Percentiles rank a stretch among this genome's conserved stretches.
Conservation (phyloP, 2,329 filamentous ascomycete genomes). For the Exophiala alcalophila region DNA sequence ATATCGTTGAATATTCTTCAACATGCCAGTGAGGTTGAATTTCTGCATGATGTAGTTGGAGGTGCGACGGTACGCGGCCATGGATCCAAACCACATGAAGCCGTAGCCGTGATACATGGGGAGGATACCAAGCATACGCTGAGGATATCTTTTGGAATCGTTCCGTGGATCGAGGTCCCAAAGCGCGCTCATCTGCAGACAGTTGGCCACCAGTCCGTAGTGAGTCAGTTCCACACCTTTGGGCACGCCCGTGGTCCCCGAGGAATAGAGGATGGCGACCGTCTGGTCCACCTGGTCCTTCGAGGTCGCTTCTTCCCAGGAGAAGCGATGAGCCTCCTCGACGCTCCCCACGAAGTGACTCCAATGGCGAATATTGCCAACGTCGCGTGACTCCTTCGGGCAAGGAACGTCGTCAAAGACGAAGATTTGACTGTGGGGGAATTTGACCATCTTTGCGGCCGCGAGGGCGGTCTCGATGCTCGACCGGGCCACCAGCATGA, state of each 20-base stretch:
- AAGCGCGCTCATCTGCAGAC: constrained; percentile 23
- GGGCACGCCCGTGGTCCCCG: constrained; percentile 52
- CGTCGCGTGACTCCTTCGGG: neutral
- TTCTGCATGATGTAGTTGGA: constrained; percentile 55
- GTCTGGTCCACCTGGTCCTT: constrained; percentile 39
- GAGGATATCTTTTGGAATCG: neutral
- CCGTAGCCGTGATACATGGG: constrained; percentile 15
- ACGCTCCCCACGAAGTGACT: constrained; percentile 35
- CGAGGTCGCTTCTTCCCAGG: constrained; percentile 32
- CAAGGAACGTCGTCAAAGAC: neutral
- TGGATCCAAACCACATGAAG: neutral
- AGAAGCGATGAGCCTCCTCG: constrained; percentile 35
- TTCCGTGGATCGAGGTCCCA: constrained; percentile 8
- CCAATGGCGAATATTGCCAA: neutral
- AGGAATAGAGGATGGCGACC: constrained; percentile 51
- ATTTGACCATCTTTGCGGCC: neutral
- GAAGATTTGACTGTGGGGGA: neutral
- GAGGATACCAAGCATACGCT: neutral
- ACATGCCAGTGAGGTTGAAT: constrained; percentile 35
- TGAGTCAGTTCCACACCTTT: constrained; percentile 53
- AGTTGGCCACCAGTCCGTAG: constrained; percentile 49
- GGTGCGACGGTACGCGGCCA: constrained; percentile 66
- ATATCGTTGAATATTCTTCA: constrained; percentile 40
- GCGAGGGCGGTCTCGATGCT: neutral
- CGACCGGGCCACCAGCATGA: neutral